Conservation (phyloP, 495 filamentous ascomycete species). For the Amphirosellinia nigrospora region DNA sequence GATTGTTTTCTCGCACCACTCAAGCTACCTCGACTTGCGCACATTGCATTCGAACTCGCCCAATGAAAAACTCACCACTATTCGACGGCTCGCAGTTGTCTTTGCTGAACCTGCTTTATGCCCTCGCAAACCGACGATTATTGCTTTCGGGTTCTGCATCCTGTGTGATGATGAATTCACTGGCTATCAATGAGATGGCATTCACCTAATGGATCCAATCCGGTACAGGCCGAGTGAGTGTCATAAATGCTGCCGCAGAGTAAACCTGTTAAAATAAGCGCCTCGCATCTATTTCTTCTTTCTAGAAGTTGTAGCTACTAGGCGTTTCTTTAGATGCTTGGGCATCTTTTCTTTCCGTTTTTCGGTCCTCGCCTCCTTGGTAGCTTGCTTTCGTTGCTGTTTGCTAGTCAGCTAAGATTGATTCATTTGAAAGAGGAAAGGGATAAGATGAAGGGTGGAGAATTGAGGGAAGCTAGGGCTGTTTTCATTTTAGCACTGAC, state of each 20-base stretch:
- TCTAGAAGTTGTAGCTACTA: constrained; percentile 56
- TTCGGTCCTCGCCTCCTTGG: constrained; percentile 94
- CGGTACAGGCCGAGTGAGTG: neutral
- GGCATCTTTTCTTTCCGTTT: constrained; percentile 93
- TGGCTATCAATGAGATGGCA: neutral
- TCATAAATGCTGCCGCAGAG: neutral
- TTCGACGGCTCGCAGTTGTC: neutral
- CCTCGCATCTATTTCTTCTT: constrained; percentile 36
- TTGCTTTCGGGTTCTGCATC: neutral
- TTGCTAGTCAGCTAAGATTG: constrained; percentile 29
- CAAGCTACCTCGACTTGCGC: neutral
- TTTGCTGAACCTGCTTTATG: neutral
- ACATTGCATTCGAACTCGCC: neutral
- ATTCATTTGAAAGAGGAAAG: neutral
- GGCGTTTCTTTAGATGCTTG: constrained; percentile 87
- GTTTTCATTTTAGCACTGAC: constrained; percentile 42
- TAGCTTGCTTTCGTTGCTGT: constrained; percentile 80
- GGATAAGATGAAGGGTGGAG: neutral
- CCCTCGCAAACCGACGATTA: neutral
- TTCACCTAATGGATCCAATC: neutral
- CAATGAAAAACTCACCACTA: neutral
- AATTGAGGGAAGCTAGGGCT: neutral
- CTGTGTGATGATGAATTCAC: neutral
- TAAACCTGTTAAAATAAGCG: neutral
- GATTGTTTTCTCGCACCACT: constrained; percentile 34